A percentile compares a stretch with the other conserved stretches of the same genome.
These are phyloP conservation scores for Spiromastix sp. DNA, from an alignment of 2,329 filamentous ascomycete species.

Conservation along the genomic window DNA sequence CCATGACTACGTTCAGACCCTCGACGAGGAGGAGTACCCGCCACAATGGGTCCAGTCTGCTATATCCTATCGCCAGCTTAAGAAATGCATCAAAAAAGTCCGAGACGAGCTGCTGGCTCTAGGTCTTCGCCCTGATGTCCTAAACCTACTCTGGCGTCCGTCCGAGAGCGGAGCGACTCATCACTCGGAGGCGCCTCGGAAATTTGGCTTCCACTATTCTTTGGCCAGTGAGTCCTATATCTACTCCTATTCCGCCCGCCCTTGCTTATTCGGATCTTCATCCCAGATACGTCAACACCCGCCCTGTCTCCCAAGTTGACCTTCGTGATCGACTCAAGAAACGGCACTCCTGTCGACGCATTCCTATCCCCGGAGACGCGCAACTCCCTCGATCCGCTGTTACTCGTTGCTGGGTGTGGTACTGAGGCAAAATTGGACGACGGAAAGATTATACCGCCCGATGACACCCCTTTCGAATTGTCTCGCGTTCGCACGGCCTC, in stretches of 20 bases:
- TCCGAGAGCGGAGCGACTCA: not conserved
- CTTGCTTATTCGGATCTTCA: no score
- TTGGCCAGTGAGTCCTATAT: slow-evolving; percentile 5
- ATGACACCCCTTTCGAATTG: not conserved
- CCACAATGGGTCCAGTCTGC: slow-evolving; percentile 60
- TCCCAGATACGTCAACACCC: slow-evolving; percentile 25
- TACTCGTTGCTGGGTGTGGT: slow-evolving; percentile 19
- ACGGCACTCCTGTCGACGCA: slow-evolving; percentile 59
- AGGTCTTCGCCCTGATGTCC: slow-evolving; percentile 61
- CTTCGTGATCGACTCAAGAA: slow-evolving; percentile 55
- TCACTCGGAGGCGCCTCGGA: slow-evolving; percentile 1
- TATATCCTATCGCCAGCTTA: slow-evolving; percentile 74
- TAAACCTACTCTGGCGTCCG: slow-evolving; percentile 52
- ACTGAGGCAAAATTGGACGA: not conserved
- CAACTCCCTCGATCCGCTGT: slow-evolving; percentile 52
- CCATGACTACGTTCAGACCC: slow-evolving; percentile 60
- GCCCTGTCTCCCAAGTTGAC: slow-evolving; percentile 58
- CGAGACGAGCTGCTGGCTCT: slow-evolving; percentile 58
- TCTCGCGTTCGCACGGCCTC: not conserved
- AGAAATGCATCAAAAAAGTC: slow-evolving; percentile 80
- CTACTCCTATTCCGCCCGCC: no score
- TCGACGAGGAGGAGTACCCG: slow-evolving; percentile 65
- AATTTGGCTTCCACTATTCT: slow-evolving; percentile 5
- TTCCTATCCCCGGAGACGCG: slow-evolving; percentile 56
- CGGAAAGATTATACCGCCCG: not conserved